These are phyloP conservation scores for Carpinus fangiana DNA, from an alignment of 306 rosid genomes.

Conservation along the genomic window DNA sequence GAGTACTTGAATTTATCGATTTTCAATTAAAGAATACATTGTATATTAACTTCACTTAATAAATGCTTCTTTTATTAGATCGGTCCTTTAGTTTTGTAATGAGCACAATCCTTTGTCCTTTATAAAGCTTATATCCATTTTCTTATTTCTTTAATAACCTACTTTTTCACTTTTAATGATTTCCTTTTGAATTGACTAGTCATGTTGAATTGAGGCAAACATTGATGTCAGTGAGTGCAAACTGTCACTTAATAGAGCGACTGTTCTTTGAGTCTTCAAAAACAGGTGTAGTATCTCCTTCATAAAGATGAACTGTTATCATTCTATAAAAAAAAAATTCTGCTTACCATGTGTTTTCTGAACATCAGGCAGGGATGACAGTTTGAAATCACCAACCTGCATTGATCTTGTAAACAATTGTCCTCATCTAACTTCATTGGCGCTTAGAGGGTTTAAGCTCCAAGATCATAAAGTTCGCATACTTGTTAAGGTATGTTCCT, in stretches of 20 bases:
- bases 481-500: slow-evolving; percentile 73
- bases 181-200: slow-evolving; percentile 39
- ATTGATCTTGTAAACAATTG: slow-evolving; percentile 65
- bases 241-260: slow-evolving; percentile 85
- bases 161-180: not conserved
- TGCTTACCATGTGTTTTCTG: slow-evolving; percentile 37
- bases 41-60: not conserved
- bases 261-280: slow-evolving; percentile 89
- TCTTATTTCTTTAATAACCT: not conserved
- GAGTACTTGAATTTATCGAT: not conserved
- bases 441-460: slow-evolving; percentile 94
- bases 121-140: not conserved
- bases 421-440: slow-evolving; percentile 78
- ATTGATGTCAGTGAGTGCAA: slow-evolving; percentile 75
- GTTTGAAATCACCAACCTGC: slow-evolving; percentile 88
- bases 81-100: not conserved
- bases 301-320: slow-evolving; percentile 17
- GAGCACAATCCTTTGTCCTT: not conserved
- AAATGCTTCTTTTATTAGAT: not conserved
- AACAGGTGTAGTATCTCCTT: slow-evolving; percentile 57
- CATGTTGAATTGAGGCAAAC: slow-evolving; percentile 97
- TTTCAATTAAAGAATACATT: not conserved
- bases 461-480: slow-evolving; percentile 88
- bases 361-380: slow-evolving; percentile 91
- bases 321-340: slow-evolving; percentile 4